Conservation (phyloP, 352 stramenopile species). For the Albugo laibachii region DNA sequence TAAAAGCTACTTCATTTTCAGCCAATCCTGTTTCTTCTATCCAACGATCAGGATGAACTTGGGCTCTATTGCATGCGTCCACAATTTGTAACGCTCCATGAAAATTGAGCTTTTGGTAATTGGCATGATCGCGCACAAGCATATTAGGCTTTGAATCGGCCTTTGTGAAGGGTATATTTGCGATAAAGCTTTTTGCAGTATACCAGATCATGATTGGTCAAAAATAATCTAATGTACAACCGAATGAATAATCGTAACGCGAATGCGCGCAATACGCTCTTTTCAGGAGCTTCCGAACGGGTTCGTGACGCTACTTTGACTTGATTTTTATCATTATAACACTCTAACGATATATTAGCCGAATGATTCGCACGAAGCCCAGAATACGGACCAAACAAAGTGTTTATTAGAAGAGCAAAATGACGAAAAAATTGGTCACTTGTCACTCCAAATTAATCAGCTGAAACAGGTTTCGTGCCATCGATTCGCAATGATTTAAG, state of each 20-base stretch:
- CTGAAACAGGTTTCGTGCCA: constrained; percentile 41
- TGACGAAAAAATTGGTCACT: constrained; percentile 72
- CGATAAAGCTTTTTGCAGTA: too few species aligned
- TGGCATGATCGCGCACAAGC: too few species aligned
- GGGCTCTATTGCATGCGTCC: too few species aligned
- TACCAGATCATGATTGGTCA: too few species aligned
- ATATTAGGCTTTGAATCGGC: too few species aligned
- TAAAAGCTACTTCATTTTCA: too few species aligned
- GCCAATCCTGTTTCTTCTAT: too few species aligned
- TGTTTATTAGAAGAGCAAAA: constrained; percentile 71
- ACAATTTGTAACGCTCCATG: too few species aligned
- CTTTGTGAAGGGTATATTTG: too few species aligned
- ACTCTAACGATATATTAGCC: not conserved
- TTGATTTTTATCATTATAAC: not conserved
- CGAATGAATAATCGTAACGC: constrained; percentile 39
- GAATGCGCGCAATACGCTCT: constrained; percentile 36
- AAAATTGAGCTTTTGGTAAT: too few species aligned
- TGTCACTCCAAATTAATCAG: constrained; percentile 74
- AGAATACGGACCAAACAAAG: constrained; percentile 62
- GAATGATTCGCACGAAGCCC: constrained; percentile 3
- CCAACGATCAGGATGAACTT: too few species aligned
- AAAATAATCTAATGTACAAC: constrained; percentile 40
- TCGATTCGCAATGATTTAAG: not conserved
- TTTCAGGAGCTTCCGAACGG: constrained; percentile 29
- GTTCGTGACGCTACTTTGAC: constrained; percentile 14